These are phyloP conservation scores for Yamadazyma ubonensis DNA, from an alignment of 805 yeast species.

Conservation along the genomic window DNA sequence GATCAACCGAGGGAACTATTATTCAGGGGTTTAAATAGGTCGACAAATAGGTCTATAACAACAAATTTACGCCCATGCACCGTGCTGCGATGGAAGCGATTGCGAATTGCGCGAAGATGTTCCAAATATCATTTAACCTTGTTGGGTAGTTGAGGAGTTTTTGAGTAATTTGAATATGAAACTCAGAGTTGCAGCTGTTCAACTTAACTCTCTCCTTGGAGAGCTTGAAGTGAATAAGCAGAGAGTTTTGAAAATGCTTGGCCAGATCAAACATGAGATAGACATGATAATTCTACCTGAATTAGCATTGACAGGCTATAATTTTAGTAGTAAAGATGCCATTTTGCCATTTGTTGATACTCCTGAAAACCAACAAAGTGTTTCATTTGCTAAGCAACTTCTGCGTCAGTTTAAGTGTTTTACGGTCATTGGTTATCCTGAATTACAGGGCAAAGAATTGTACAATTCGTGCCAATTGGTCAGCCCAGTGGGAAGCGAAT, in stretches of 20 bases:
- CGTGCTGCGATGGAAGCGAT: too few relatives aligned
- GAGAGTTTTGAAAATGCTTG: constrained; percentile 44
- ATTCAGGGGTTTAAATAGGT: neutral
- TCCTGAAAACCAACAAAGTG: constrained; percentile 46
- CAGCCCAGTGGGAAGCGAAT: constrained; percentile 53
- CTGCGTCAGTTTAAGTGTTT: constrained; percentile 55
- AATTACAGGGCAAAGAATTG: constrained; percentile 36
- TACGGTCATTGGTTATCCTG: constrained; percentile 84
- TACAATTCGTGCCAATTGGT: constrained; percentile 75
- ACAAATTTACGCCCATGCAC: too few relatives aligned
- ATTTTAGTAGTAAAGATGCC: constrained; percentile 48
- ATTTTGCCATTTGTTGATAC: constrained; percentile 60
- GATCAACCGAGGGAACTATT: too few relatives aligned
- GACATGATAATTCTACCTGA: constrained; percentile 84
- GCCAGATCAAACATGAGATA: constrained; percentile 15
- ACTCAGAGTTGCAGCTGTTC: constrained; percentile 62
- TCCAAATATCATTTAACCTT: too few relatives aligned
- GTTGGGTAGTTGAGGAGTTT: neutral
- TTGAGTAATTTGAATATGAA: constrained; percentile 33
- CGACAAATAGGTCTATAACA: neutral
- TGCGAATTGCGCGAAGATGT: too few relatives aligned
- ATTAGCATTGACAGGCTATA: constrained; percentile 81
- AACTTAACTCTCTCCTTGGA: constrained; percentile 65
- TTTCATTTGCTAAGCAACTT: constrained; percentile 55
- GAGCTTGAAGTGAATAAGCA: constrained; percentile 52